Conservation (phyloP, 2,329 filamentous ascomycete species). For the Trichoderma atrobrunneum region DNA sequence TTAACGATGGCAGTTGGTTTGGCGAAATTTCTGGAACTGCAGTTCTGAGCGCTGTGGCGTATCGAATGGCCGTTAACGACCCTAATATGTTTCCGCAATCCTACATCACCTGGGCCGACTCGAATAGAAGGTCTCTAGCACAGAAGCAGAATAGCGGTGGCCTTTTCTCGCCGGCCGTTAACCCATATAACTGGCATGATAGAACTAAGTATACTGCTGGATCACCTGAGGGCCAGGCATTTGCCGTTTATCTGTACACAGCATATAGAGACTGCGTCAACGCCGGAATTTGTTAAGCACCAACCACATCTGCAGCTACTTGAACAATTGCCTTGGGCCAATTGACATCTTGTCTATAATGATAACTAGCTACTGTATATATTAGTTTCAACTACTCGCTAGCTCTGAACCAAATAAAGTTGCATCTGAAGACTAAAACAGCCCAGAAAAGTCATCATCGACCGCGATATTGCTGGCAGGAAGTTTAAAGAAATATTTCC, state of each 20-base stretch:
- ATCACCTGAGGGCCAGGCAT: slow-evolving; percentile 21
- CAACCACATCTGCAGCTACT: not conserved
- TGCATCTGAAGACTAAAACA: not conserved
- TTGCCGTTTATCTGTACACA: slow-evolving; percentile 19
- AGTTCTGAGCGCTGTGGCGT: slow-evolving; percentile 17
- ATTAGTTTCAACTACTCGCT: not conserved
- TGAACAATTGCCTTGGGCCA: not conserved
- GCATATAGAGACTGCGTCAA: slow-evolving; percentile 20
- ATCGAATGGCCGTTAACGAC: slow-evolving; percentile 21
- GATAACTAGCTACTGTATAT: not conserved
- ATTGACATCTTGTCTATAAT: not conserved
- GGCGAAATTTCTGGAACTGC: slow-evolving; percentile 21
- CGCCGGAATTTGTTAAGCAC: not conserved
- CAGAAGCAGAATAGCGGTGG: slow-evolving; percentile 8
- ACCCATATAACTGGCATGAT: slow-evolving; percentile 19
- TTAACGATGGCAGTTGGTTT: slow-evolving; percentile 20
- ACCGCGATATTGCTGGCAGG: not conserved
- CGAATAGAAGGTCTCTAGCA: slow-evolving; percentile 4
- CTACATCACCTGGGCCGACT: slow-evolving; percentile 20
- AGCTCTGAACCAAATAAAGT: not conserved
- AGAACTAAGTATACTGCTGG: slow-evolving; percentile 13
- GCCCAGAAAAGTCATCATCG: not conserved
- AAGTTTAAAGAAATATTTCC: not conserved
- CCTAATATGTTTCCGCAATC: slow-evolving; percentile 18
- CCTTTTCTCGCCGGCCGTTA: slow-evolving; percentile 17